Evolutionary conservation across 176 grass and related monocot genomes (phyloP).

Genomic region (Tuctoria greenei): DNA sequence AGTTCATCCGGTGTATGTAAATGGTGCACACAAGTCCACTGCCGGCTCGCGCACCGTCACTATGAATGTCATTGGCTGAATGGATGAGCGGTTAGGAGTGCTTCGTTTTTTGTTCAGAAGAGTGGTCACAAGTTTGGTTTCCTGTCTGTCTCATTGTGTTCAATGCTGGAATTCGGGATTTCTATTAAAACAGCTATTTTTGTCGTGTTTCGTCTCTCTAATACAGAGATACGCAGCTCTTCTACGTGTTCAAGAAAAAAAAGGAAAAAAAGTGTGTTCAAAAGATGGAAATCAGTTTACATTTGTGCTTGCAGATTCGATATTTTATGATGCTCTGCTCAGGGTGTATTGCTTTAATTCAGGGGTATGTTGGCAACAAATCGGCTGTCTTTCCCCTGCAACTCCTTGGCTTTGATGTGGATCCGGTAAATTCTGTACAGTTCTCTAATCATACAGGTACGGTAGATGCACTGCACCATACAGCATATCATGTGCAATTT

Average conservation of each 20-base stretch:
- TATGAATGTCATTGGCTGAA: background rate
- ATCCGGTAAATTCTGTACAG: conserved; percentile 94
- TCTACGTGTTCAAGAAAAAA: background rate
- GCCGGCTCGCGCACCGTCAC: background rate
- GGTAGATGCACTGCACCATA: background rate
- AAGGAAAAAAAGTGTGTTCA: background rate
- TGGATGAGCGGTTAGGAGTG: background rate
- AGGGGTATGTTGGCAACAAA: conserved; percentile 99
- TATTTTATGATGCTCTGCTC: background rate
- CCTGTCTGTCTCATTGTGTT: background rate
- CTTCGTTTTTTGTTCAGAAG: background rate
- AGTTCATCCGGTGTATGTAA: background rate
- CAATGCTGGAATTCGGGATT: background rate
- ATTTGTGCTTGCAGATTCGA: background rate
- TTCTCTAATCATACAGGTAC: conserved; percentile 99
- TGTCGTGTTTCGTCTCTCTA: background rate
- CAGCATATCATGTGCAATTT: background rate
- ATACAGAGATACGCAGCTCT: no score
- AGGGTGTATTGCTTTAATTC: conserved; percentile 10
- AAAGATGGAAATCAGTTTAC: background rate
- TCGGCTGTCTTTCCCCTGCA: conserved; percentile 93
- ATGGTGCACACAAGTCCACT: background rate
- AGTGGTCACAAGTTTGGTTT: background rate
- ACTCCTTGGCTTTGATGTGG: conserved; percentile 96
- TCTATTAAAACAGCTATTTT: background rate